Base-by-base conservation (phyloP, 306 rosid species). In the Abrus precatorius region DNA sequence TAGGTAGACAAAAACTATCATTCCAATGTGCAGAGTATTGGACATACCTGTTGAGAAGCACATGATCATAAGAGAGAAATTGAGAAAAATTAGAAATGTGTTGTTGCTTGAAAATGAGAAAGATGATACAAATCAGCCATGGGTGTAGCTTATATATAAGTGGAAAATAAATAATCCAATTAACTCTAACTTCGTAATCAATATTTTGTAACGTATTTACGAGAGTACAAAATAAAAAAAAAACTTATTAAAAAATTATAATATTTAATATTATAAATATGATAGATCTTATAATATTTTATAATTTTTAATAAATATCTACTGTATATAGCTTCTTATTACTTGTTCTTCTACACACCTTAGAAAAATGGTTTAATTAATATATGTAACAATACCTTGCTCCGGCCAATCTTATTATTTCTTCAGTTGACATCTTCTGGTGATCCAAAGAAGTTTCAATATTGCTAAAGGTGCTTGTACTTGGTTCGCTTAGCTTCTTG, bases 331-430 rank as follows among this genome's bases (percentile, higher is more conserved):
- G 20, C 0, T 20, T 20, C 20, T 20, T 20, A 20, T 20, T 20
- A 20, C 20, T 20, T 20, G 20, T 20, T 20, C 20, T 20, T 20
- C 20, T 20, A 20, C 20, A 20, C 20, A 20, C 20, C 20, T 20
- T 20, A 20, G 20, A 20, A 20, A 20, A 20, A 20, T 20, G 20
- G 20, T 20, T 20, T 20, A 20, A 36, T 4, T 41, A 43, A 41
- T 44, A 43, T 43, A 3, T 27, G 38, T 20, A 2, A 44, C 54
- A 44, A 27, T 68, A 69, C 86, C 93, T 91, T 85, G 86, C 84
- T 75, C 95, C 97, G 4, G 97, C 95, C 2, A 90, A 81, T 85
- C 89, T 87, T 40, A 95, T 76, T 56, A 88, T 76, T 72, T 88
- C 97, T 81, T 85, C 97, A 0, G 90, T 83, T 48, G 97, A 94